A percentile compares a stretch with the other conserved stretches of the same genome.
Evolutionary conservation across 1,284 basidiomycete species (phyloP).

Genomic region (Takashimella koratensis): DNA sequence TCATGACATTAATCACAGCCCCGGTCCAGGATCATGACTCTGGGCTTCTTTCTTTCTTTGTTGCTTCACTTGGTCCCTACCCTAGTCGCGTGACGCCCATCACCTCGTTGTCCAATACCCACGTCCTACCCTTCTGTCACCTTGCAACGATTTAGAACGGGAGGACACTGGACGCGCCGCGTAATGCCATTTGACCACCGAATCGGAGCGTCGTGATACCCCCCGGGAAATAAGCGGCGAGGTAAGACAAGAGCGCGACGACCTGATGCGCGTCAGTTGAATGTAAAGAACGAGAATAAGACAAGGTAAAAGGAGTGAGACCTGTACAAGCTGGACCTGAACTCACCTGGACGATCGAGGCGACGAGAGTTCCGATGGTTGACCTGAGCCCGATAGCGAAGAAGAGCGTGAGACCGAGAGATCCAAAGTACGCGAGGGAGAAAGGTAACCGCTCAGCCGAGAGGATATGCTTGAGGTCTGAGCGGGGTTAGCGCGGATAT

Average conservation of each 20-base stretch:
- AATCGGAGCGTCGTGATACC: slow-evolving; percentile 68
- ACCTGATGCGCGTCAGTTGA: no score
- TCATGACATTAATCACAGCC: no score
- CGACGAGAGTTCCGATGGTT: slow-evolving; percentile 76
- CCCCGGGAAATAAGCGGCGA: slow-evolving; percentile 88
- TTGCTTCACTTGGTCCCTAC: no score
- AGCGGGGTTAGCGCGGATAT: not conserved
- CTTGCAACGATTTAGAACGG: slow-evolving; percentile 57
- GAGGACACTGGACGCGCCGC: slow-evolving; percentile 72
- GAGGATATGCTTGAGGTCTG: slow-evolving; percentile 79
- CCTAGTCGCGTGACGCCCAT: no score
- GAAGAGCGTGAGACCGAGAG: slow-evolving; percentile 77
- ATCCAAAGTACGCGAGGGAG: slow-evolving; percentile 74
- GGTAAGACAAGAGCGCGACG: slow-evolving; percentile 74
- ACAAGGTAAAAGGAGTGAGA: no score
- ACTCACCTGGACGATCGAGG: slow-evolving; percentile 68
- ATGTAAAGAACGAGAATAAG: no score
- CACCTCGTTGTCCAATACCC: no score
- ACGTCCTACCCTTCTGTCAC: no score
- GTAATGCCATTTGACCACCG: slow-evolving; percentile 73
- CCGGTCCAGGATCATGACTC: no score
- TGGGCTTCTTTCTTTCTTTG: no score
- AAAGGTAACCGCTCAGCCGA: slow-evolving; percentile 84
- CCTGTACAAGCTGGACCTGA: not conserved
- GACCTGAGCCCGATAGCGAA: slow-evolving; percentile 78